Evolutionary conservation across 805 yeast species (phyloP).

Genomic region (Zygotorulaspora florentina): DNA sequence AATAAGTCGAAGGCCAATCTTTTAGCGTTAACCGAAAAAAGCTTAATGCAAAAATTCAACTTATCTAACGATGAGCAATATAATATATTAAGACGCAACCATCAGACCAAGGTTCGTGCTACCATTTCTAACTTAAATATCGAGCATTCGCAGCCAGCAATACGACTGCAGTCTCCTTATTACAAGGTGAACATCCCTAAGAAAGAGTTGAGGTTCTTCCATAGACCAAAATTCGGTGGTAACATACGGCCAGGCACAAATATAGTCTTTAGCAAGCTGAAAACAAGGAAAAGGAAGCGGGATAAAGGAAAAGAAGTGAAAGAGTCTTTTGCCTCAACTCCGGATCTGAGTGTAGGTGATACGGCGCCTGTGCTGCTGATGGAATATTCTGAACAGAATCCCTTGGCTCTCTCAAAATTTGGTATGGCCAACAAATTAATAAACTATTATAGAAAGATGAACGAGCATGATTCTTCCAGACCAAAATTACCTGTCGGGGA

Average conservation of each 20-base stretch:
- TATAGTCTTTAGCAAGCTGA: constrained; percentile 70
- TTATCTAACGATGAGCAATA: constrained; percentile 87
- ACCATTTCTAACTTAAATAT: constrained; percentile 86
- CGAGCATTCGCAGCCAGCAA: constrained; percentile 88
- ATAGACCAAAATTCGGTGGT: constrained; percentile 61
- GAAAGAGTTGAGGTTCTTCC: constrained; percentile 69
- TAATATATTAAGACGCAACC: constrained; percentile 75
- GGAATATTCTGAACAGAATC: constrained; percentile 90
- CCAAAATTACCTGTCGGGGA: constrained; percentile 91
- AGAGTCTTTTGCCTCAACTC: constrained; percentile 65
- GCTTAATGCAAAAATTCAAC: constrained; percentile 60
- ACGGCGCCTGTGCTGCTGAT: constrained; percentile 68
- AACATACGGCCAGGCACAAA: constrained; percentile 71
- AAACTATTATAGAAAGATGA: constrained; percentile 83
- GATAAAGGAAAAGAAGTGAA: constrained; percentile 79
- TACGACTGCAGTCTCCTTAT: constrained; percentile 82
- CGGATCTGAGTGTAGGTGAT: constrained; percentile 81
- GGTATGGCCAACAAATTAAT: constrained; percentile 96
- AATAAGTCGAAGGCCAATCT: constrained; percentile 22
- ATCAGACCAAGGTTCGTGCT: constrained; percentile 86
- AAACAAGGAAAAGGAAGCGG: constrained; percentile 77
- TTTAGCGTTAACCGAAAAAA: constrained; percentile 50
- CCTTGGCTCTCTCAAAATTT: constrained; percentile 74
- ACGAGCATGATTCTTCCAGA: constrained; percentile 74
- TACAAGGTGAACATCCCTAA: constrained; percentile 73